phyloP scores from a whole-genome alignment of 805 yeast species.

The Metschnikowia chrysomelidarum region DNA sequence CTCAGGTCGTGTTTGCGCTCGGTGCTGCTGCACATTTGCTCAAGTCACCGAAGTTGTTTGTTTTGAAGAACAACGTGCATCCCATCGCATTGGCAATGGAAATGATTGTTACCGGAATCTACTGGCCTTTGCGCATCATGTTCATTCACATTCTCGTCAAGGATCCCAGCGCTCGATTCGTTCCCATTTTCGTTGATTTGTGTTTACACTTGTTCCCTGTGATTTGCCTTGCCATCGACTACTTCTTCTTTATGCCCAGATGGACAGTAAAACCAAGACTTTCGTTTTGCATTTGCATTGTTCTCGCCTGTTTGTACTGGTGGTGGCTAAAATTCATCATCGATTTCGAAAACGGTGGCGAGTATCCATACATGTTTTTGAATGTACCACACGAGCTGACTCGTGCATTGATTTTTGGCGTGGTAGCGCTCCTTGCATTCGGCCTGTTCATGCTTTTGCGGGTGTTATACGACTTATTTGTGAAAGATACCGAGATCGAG shows the following conservation, averaged over 20 bases:
- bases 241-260: slow-evolving; percentile 48
- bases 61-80: slow-evolving; percentile 42
- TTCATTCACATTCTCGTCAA: slow-evolving; percentile 47
- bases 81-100: slow-evolving; percentile 60
- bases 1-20: slow-evolving; percentile 42
- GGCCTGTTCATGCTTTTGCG: slow-evolving; percentile 30
- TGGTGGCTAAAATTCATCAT: slow-evolving; percentile 47
- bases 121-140: slow-evolving; percentile 67
- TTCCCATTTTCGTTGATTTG: slow-evolving; percentile 54
- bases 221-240: slow-evolving; percentile 51
- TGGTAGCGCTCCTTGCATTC: slow-evolving; percentile 38
- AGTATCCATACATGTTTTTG: slow-evolving; percentile 68
- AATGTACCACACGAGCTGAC: slow-evolving; percentile 46
- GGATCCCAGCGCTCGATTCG: slow-evolving; percentile 28
- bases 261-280: slow-evolving; percentile 34
- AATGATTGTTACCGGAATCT: slow-evolving; percentile 57
- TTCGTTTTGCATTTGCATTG: slow-evolving; percentile 40
- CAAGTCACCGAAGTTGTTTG: slow-evolving; percentile 23
- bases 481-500: slow-evolving; percentile 1
- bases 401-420: slow-evolving; percentile 48
- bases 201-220: slow-evolving; percentile 62
- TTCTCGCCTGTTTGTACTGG: slow-evolving; percentile 52
- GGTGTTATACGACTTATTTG: slow-evolving; percentile 23
- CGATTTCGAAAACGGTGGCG: slow-evolving; percentile 44
- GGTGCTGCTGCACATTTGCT: slow-evolving; percentile 38